phyloP scores from a whole-genome alignment of 306 rosid species.

The Vigna hirtella region DNA sequence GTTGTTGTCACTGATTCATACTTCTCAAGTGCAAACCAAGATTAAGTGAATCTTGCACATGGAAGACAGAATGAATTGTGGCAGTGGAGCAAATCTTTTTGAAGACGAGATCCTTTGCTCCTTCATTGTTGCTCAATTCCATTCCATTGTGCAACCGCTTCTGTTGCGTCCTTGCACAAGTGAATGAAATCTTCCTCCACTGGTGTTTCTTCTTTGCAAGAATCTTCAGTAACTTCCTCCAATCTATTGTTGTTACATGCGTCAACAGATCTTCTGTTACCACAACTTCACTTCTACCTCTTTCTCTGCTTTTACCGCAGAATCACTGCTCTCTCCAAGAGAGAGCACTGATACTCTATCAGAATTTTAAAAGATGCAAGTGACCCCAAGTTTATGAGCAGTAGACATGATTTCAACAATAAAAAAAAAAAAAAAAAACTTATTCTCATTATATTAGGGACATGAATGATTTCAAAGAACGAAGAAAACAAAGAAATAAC shows the following conservation, averaged over 20 bases:
- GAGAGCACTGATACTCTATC: background rate
- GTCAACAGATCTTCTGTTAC: background rate
- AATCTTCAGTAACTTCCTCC: background rate
- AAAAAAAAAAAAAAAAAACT: too few species aligned
- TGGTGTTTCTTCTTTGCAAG: background rate
- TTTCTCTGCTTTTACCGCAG: background rate
- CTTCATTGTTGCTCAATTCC: background rate
- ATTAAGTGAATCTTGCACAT: too few species aligned
- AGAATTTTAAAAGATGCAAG: background rate
- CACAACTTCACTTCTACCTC: background rate
- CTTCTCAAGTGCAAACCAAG: background rate
- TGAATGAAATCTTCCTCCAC: background rate
- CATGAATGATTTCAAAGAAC: slow-evolving; percentile 5
- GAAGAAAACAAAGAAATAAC: background rate
- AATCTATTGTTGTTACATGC: background rate
- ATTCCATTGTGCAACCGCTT: background rate
- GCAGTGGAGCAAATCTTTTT: background rate
- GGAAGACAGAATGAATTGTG: background rate
- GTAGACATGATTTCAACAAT: too few species aligned
- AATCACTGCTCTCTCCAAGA: background rate
- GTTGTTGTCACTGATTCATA: background rate
- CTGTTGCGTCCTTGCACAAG: background rate
- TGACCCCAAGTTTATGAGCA: background rate
- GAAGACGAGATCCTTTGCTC: background rate
- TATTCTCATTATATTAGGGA: background rate